Evolutionary conservation across 2,329 filamentous ascomycete genomes (phyloP).

Genomic region (Fusarium mangiferae): DNA sequence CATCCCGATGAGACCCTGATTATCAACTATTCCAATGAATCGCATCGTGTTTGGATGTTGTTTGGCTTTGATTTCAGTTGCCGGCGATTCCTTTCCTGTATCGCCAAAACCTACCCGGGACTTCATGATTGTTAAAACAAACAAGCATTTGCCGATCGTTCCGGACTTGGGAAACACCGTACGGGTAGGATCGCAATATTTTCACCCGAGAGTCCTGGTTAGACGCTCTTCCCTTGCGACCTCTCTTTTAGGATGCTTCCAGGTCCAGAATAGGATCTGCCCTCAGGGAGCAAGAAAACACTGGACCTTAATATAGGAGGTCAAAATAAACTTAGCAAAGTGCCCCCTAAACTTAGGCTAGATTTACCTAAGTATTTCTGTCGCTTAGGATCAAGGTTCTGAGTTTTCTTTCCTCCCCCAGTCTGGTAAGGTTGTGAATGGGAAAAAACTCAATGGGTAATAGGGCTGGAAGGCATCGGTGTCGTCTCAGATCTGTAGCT

Average conservation of each 20-base stretch:
- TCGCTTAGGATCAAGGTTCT: no score
- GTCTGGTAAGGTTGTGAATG: background rate
- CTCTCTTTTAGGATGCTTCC: constrained; percentile 2
- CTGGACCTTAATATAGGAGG: no score
- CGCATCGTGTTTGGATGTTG: background rate
- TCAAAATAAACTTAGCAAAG: no score
- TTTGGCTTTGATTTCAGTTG: background rate
- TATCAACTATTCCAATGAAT: background rate
- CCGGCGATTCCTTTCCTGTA: background rate
- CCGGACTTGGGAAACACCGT: background rate
- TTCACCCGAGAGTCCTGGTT: background rate
- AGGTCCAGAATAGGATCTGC: background rate
- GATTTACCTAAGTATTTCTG: no score
- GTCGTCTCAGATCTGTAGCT: constrained; percentile 33
- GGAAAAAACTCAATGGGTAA: background rate
- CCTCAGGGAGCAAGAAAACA: no score
- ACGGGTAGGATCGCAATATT: background rate
- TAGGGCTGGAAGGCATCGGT: constrained; percentile 20
- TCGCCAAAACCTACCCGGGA: constrained; percentile 26
- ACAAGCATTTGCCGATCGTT: background rate
- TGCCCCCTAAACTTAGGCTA: no score
- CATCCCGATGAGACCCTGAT: background rate
- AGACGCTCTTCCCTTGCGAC: background rate
- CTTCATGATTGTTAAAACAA: background rate
- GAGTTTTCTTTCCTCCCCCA: no score